These are phyloP conservation scores for Dioszegia crocea DNA, from an alignment of 768 basidiomycete species.

Conservation along the genomic window DNA sequence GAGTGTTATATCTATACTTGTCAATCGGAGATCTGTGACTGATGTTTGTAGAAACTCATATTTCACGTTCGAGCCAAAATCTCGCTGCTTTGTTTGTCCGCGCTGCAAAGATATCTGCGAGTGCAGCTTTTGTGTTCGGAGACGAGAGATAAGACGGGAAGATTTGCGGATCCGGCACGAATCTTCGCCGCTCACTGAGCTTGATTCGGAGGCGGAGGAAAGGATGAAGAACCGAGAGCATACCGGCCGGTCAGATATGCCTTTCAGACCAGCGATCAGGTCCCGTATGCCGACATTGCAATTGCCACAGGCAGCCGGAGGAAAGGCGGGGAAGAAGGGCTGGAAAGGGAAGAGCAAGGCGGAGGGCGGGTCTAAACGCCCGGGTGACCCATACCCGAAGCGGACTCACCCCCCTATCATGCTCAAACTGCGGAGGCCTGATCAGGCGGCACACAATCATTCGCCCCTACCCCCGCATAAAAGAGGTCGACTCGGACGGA, in stretches of 20 bases:
- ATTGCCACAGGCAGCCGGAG: too few species aligned
- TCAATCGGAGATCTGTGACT: not conserved
- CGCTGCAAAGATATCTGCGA: conserved; percentile 46
- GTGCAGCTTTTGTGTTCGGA: conserved; percentile 40
- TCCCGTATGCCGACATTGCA: too few species aligned
- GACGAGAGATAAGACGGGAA: conserved; percentile 26
- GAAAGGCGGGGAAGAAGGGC: not conserved
- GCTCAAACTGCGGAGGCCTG: conserved; percentile 4
- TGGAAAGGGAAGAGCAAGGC: conserved; percentile 11
- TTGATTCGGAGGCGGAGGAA: too few species aligned
- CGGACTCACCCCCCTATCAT: not conserved
- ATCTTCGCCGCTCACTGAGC: too few species aligned
- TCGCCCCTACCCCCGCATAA: not conserved
- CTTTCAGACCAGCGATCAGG: too few species aligned
- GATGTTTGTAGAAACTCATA: conserved; percentile 33
- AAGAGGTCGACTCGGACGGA: conserved; percentile 39
- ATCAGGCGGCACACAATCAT: not conserved
- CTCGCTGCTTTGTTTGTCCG: conserved; percentile 45
- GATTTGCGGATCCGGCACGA: not conserved
- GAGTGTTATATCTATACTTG: not conserved
- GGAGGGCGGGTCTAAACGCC: too few species aligned
- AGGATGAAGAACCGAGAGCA: too few species aligned
- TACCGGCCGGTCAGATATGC: too few species aligned
- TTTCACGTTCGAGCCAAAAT: conserved; percentile 42
- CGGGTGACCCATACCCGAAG: not conserved